These are phyloP conservation scores for Arachis monticola DNA, from an alignment of 331 rosid genomes.

Conservation along the genomic window DNA sequence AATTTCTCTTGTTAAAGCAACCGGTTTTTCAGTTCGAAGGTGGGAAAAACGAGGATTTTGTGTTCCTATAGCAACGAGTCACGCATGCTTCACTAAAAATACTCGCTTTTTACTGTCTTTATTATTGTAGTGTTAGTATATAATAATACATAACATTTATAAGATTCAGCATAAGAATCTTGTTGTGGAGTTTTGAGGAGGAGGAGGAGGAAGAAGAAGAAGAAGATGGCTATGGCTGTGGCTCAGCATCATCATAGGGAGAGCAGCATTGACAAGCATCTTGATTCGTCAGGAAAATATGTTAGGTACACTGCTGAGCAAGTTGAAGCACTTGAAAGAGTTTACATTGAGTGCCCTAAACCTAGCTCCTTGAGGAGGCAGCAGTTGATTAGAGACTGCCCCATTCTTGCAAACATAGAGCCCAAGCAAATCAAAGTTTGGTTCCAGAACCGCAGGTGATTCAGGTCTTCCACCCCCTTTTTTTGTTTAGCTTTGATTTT, in stretches of 20 bases:
- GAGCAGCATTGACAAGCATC: constrained; percentile 73
- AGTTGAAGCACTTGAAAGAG: constrained; percentile 90
- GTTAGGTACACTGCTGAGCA: constrained; percentile 94
- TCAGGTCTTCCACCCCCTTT: not conserved
- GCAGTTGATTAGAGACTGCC: constrained; percentile 88
- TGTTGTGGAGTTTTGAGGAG: not conserved
- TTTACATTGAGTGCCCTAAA: constrained; percentile 91
- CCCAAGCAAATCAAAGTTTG: constrained; percentile 99
- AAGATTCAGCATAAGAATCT: not conserved
- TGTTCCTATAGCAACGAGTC: not conserved
- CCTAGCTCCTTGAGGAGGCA: constrained; percentile 93
- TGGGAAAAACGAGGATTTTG: not conserved
- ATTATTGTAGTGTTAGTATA: not conserved
- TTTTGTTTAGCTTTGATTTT: not conserved
- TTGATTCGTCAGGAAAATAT: constrained; percentile 79
- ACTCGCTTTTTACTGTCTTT: not conserved
- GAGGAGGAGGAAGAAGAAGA: not conserved
- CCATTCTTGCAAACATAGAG: constrained; percentile 88
- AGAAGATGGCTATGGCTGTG: constrained; percentile 80
- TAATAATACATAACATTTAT: not conserved
- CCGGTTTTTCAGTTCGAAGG: not conserved
- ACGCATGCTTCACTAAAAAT: not conserved
- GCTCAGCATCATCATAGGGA: constrained; percentile 87
- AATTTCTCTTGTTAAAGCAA: not conserved
- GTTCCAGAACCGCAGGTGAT: constrained; percentile 95